phyloP scores from a whole-genome alignment of 2,329 filamentous ascomycete genomes.

The Penicillium sp. region DNA sequence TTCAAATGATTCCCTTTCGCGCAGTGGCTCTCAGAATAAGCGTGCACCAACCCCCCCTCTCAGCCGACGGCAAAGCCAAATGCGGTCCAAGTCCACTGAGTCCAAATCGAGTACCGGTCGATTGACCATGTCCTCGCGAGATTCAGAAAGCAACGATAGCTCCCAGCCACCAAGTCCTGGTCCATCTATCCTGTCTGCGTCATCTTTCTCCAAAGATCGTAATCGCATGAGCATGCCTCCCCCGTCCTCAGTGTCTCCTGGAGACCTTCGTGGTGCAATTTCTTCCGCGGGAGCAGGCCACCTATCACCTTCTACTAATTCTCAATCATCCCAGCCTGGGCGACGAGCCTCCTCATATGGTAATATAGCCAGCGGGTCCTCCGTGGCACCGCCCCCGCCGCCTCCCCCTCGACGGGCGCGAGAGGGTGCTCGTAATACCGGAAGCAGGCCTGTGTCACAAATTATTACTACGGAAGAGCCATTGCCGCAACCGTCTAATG shows the following conservation, averaged over 20 bases:
- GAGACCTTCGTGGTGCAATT: constrained; percentile 7
- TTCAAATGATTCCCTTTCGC: constrained; percentile 26
- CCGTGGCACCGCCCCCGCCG: constrained; percentile 43
- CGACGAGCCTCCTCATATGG: constrained; percentile 30
- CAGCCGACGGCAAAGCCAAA: constrained; percentile 50
- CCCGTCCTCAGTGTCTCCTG: constrained; percentile 9
- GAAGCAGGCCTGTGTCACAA: constrained; percentile 24
- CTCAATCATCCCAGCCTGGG: constrained; percentile 24
- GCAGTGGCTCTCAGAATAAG: constrained; percentile 38
- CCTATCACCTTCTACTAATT: constrained; percentile 15
- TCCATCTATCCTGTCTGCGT: constrained; percentile 19
- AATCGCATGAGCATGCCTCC: constrained; percentile 27
- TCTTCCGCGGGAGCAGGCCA: constrained; percentile 15
- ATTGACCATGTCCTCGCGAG: constrained; percentile 45
- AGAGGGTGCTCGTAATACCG: constrained; percentile 40
- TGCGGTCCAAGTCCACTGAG: constrained; percentile 37
- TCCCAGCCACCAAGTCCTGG: constrained; percentile 31
- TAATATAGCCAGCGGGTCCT: constrained; percentile 25
- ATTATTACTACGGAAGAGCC: constrained; percentile 24
- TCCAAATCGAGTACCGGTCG: constrained; percentile 34
- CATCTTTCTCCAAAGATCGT: constrained; percentile 10
- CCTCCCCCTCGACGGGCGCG: constrained; percentile 50
- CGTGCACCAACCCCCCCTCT: constrained; percentile 51
- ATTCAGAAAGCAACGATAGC: constrained; percentile 41
- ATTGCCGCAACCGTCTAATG: constrained; percentile 41